Base-by-base conservation (phyloP, 345 rosid genomes). In the Citrus medica region DNA sequence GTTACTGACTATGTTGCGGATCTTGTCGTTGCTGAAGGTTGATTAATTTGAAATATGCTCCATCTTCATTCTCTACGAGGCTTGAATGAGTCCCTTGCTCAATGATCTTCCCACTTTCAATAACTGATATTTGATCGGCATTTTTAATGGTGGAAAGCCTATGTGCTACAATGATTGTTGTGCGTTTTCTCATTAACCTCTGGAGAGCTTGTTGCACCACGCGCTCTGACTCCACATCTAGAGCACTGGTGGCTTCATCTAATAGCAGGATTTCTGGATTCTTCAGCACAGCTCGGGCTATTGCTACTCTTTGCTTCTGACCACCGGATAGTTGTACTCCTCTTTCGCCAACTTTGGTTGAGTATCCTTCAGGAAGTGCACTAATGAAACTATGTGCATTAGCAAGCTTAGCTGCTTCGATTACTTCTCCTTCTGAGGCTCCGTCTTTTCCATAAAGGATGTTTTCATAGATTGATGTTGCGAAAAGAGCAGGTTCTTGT, bases 151-250 rank as follows among this genome's bases (percentile, higher is more conserved):
- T 94, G 21, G 98, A 89, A 40, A 97, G 83, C 85, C 99, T 84
- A 76, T 97, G 99, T 7, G 99, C 98, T 83, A 97, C 99, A 79
- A 97, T 83, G 28, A 97, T 83, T 1, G 98, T 94, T 6, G 99
- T 93, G 25, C 98, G 83, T 80, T 88, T 88, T 73, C 68, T 86
- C 98, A 94, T 97, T 79, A 97, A 75, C 67, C 90, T 82, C 70
- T 97, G 98, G 37, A 97, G 84, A n/a, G 99, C 99, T 87, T 94
- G 94, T 63, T 94, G 98, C 78, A 95, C 98, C 4, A 92, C 84
- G 2, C 91, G 90, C 79, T 96, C 98, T 0, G 97, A 94, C 77
- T 92, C 99, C 37, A 87, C 83, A 1, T 94, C 98, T 9, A 96
- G 84, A 62, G 98, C 99, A 66, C 97, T 94, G 0, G 98, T 96